These are phyloP conservation scores for Lichtheimia ornata DNA, from an alignment of 371 early-diverging fungal species.

Conservation along the genomic window DNA sequence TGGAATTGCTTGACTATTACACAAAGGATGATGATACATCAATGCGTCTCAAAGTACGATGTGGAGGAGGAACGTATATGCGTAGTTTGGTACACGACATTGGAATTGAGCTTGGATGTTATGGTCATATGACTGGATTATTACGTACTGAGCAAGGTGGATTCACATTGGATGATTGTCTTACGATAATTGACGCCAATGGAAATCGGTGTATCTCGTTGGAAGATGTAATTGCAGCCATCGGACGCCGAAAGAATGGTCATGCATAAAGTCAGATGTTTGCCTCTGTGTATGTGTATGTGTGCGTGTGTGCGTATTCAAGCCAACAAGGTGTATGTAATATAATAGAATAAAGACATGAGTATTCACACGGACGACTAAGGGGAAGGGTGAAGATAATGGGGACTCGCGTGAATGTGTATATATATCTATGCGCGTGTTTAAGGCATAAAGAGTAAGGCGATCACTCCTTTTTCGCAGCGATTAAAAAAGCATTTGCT, in stretches of 20 bases:
- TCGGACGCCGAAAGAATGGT: not conserved
- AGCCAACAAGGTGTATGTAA: not conserved
- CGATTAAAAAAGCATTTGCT: slow-evolving; percentile 9
- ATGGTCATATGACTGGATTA: slow-evolving; percentile 48
- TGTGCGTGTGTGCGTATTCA: not conserved
- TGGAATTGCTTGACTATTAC: slow-evolving; percentile 26
- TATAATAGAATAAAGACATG: not conserved
- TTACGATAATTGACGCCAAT: slow-evolving; percentile 13
- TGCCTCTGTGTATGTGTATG: not conserved
- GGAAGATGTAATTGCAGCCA: not conserved
- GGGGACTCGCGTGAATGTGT: not conserved
- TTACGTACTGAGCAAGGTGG: slow-evolving; percentile 44
- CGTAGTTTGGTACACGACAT: slow-evolving; percentile 51
- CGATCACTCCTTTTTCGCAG: too few relatives aligned
- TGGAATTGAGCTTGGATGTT: slow-evolving; percentile 35
- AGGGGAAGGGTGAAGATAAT: not conserved
- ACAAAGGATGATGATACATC: slow-evolving; percentile 6
- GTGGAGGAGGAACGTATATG: slow-evolving; percentile 56
- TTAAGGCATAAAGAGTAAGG: too few relatives aligned
- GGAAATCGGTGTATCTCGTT: slow-evolving; percentile 7
- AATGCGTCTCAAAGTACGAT: slow-evolving; percentile 27
- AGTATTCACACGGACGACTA: not conserved
- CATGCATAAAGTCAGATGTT: not conserved
- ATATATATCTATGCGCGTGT: too few relatives aligned
- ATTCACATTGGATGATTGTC: slow-evolving; percentile 17